Evolutionary conservation across 176 grass and related monocot genomes (phyloP).

Genomic region (Chloris gayana): DNA sequence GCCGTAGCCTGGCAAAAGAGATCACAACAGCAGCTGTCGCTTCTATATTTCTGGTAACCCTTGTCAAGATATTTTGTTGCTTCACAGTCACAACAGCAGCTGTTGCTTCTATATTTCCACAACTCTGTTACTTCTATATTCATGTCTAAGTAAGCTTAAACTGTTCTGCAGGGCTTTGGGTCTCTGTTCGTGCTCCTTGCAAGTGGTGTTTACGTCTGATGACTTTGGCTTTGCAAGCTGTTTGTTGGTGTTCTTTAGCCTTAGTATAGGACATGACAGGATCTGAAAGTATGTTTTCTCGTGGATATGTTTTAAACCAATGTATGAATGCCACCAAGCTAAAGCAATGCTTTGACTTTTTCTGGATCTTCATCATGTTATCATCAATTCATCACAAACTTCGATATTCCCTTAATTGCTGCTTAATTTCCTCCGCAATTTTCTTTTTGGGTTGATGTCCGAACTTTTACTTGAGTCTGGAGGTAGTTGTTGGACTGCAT

Average conservation of each 20-base stretch:
- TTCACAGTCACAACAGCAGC: conserved; percentile 53
- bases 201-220: conserved; percentile 90
- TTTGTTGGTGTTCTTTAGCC: not conserved
- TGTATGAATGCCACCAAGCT: too few species aligned
- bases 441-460: too few species aligned
- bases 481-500: too few species aligned
- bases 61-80: not conserved
- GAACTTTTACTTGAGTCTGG: too few species aligned
- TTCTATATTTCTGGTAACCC: conserved; percentile 74
- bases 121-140: not conserved
- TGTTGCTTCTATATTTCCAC: conserved; percentile 62
- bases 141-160: conserved; percentile 6
- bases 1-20: conserved; percentile 83
- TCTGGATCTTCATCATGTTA: too few species aligned
- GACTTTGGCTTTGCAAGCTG: not conserved
- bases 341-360: too few species aligned
- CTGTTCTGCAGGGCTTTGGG: conserved; percentile 73
- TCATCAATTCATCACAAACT: too few species aligned
- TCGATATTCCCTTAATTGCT: too few species aligned
- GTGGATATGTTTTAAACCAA: too few species aligned
- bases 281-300: not conserved
- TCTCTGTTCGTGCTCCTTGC: conserved; percentile 95
- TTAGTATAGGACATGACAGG: not conserved
- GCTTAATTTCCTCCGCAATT: too few species aligned
- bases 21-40: conserved; percentile 55